These are phyloP conservation scores for Malus orientalis DNA, from an alignment of 306 rosid genomes.

Conservation along the genomic window DNA sequence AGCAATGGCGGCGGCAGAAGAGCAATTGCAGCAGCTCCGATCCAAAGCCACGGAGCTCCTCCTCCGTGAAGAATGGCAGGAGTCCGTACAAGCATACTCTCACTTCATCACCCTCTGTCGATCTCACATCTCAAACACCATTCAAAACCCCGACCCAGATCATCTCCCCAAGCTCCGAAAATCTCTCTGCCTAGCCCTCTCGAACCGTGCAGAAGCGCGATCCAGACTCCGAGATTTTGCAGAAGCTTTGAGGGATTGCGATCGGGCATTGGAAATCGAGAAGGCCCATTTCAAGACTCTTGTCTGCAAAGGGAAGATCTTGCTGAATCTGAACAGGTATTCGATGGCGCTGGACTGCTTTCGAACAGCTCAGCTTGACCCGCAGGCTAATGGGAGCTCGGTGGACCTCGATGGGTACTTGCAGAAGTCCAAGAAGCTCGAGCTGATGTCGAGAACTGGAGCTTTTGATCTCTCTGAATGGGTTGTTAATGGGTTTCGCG, in stretches of 20 bases:
- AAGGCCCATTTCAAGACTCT: conserved; percentile 70
- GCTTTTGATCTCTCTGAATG: conserved; percentile 74
- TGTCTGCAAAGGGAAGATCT: conserved; percentile 72
- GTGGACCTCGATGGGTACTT: conserved; percentile 47
- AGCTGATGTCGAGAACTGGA: conserved; percentile 56
- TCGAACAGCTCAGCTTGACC: conserved; percentile 38
- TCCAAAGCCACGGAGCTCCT: conserved; percentile 80
- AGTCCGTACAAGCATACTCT: conserved; percentile 44
- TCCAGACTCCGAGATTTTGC: conserved; percentile 44
- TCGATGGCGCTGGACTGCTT: conserved; percentile 57
- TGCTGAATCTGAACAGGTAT: conserved; percentile 57
- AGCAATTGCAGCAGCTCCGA: conserved; percentile 49
- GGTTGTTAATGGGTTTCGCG: conserved; percentile 47
- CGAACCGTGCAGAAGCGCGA: conserved; percentile 73
- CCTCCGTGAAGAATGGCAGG: conserved; percentile 82
- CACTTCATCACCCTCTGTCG: conserved; percentile 53
- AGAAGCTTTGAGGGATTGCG: conserved; percentile 56
- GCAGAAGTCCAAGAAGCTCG: conserved; percentile 67
- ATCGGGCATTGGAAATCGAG: conserved; percentile 52
- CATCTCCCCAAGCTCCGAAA: conserved; percentile 36
- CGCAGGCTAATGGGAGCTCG: conserved; percentile 37
- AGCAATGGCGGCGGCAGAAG: conserved; percentile 51
- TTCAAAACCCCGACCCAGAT: conserved; percentile 10
- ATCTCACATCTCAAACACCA: conserved; percentile 14
- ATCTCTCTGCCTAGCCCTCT: conserved; percentile 67